Evolutionary conservation across 2,329 filamentous ascomycete species (phyloP).

Genomic region (Sclerotinia minor): DNA sequence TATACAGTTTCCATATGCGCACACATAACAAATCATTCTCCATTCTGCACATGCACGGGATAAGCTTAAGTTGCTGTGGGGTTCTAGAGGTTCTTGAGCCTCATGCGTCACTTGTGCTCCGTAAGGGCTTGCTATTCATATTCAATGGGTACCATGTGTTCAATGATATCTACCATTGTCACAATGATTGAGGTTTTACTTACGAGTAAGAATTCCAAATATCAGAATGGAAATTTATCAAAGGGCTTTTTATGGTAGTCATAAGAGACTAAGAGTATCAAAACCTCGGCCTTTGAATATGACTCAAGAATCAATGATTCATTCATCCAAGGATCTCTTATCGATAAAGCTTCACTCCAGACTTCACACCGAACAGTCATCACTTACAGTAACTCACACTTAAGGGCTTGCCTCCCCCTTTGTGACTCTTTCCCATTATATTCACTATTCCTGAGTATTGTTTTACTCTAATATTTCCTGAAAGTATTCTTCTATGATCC

Average conservation of each 20-base stretch:
- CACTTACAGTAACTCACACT: conserved; percentile 22
- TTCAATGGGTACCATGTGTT: too few relatives aligned
- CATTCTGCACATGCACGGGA: neutral
- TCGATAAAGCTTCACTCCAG: conserved; percentile 38
- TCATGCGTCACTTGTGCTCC: conserved; percentile 1
- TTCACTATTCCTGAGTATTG: neutral
- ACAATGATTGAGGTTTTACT: neutral
- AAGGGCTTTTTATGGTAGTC: too few relatives aligned
- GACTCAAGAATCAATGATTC: conserved; percentile 35
- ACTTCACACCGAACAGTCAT: conserved; percentile 29
- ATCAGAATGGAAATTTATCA: neutral
- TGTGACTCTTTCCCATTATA: neutral
- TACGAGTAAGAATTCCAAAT: too few relatives aligned
- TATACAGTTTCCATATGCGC: too few relatives aligned
- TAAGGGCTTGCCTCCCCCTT: conserved; percentile 1
- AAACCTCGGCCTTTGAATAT: neutral
- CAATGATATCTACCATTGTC: neutral
- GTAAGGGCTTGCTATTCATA: neutral
- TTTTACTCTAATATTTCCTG: neutral
- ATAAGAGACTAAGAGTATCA: neutral
- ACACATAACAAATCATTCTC: too few relatives aligned
- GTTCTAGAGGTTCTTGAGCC: neutral
- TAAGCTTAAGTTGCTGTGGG: neutral
- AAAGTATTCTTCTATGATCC: conserved; percentile 27
- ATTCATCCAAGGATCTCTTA: conserved; percentile 32